Evolutionary conservation across 169 alveolate species (phyloP).

Genomic region (Amoebophrya sp.): DNA sequence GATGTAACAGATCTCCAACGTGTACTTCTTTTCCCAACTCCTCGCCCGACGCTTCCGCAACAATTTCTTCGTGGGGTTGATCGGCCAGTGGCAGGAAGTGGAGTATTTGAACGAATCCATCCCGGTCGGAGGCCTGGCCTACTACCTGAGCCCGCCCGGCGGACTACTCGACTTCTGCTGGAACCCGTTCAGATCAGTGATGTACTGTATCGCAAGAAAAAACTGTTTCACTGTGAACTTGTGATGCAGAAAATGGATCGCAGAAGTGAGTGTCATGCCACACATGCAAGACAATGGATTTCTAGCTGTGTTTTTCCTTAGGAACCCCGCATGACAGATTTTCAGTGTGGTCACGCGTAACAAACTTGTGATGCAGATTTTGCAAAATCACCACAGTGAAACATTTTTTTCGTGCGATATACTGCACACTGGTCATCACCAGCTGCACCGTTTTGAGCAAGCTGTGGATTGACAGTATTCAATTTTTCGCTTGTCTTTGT

Average conservation of each 20-base stretch:
- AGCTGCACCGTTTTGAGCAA: not conserved
- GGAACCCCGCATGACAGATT: no score
- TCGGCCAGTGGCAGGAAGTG: constrained; percentile 21
- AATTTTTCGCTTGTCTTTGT: not conserved
- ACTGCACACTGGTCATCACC: not conserved
- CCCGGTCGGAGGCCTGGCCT: not conserved
- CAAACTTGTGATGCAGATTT: no score
- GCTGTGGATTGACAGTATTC: not conserved
- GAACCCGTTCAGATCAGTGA: not conserved
- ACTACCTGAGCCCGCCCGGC: not conserved
- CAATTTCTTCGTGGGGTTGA: not conserved
- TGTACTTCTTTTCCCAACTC: not conserved
- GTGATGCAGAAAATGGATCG: no score
- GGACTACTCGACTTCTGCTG: not conserved
- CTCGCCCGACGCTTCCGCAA: not conserved
- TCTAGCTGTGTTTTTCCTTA: no score
- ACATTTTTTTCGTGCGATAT: no score
- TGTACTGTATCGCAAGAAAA: no score
- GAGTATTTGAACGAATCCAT: not conserved
- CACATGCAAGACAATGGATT: no score
- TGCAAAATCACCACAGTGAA: no score
- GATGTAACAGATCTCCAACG: not conserved
- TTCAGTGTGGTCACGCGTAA: no score
- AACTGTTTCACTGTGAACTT: no score
- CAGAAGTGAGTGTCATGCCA: no score